phyloP scores from a whole-genome alignment of 2,329 filamentous ascomycete genomes.

The Cladosporium sp. region DNA sequence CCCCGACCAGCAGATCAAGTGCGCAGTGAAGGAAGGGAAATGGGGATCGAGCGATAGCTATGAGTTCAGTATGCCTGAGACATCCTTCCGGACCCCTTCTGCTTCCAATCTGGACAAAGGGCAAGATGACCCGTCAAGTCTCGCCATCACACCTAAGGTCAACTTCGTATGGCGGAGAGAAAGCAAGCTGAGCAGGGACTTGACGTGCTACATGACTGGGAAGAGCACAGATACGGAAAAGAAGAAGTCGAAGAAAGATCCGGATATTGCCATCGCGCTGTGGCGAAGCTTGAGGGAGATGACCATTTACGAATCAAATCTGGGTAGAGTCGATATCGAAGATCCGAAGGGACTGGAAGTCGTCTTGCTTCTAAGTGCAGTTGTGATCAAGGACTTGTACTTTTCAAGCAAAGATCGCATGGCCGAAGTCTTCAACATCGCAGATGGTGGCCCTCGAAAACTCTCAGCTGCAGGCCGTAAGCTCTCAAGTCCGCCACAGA shows the following conservation, averaged over 20 bases:
- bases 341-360: slow-evolving; percentile 92
- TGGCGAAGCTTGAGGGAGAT: slow-evolving; percentile 75
- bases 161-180: slow-evolving; percentile 89
- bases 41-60: slow-evolving; percentile 81
- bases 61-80: slow-evolving; percentile 90
- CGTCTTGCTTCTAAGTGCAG: slow-evolving; percentile 63
- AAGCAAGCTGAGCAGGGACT: slow-evolving; percentile 78
- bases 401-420: slow-evolving; percentile 55
- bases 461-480: slow-evolving; percentile 28
- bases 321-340: slow-evolving; percentile 86
- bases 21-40: slow-evolving; percentile 70
- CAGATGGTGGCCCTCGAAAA: slow-evolving; percentile 42
- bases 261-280: slow-evolving; percentile 91
- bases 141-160: slow-evolving; percentile 64
- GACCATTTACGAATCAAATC: slow-evolving; percentile 90
- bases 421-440: slow-evolving; percentile 76
- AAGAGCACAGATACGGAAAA: slow-evolving; percentile 65
- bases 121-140: slow-evolving; percentile 58
- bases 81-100: slow-evolving; percentile 79
- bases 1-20: slow-evolving; percentile 76
- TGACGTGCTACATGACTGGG: slow-evolving; percentile 84
- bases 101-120: slow-evolving; percentile 75
- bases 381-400: slow-evolving; percentile 63
- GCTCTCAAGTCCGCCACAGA: slow-evolving; percentile 29
- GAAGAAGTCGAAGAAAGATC: slow-evolving; percentile 67